Conservation (phyloP, 805 yeast species). For the Saccharomycopsis fibuligera region DNA sequence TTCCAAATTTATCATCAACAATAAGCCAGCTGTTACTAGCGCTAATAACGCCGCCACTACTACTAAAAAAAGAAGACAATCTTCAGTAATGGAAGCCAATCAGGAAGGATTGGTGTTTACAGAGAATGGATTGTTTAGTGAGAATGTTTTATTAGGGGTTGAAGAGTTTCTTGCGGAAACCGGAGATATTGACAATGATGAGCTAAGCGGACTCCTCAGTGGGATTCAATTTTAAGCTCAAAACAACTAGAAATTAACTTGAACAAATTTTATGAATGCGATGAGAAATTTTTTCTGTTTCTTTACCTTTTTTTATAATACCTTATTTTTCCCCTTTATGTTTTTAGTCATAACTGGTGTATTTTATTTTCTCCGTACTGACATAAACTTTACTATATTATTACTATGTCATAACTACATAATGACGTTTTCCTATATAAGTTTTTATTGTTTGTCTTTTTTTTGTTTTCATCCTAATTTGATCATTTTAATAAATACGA, state of each 20-base stretch:
- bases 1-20: slow-evolving; percentile 11
- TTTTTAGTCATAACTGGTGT: neutral
- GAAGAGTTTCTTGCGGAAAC: slow-evolving; percentile 59
- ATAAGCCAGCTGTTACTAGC: neutral
- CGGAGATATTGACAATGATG: slow-evolving; percentile 25
- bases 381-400: neutral
- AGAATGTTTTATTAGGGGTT: slow-evolving; percentile 64
- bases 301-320: neutral
- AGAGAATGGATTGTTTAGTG: slow-evolving; percentile 70
- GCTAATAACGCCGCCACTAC: slow-evolving; percentile 20
- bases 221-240: slow-evolving; percentile 14
- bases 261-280: neutral
- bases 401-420: no score
- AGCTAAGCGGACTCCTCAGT: slow-evolving; percentile 12
- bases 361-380: no score
- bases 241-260: neutral
- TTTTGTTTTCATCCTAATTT: neutral
- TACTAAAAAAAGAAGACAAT: slow-evolving; percentile 55
- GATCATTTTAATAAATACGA: neutral
- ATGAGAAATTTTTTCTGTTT: neutral
- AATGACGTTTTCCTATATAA: no score
- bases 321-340: neutral
- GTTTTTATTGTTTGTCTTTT: neutral
- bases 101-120: slow-evolving; percentile 72
- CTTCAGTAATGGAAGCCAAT: slow-evolving; percentile 56